Evolutionary conservation across 2,329 filamentous ascomycete species (phyloP).

Genomic region (Thielaviopsis euricoi): DNA sequence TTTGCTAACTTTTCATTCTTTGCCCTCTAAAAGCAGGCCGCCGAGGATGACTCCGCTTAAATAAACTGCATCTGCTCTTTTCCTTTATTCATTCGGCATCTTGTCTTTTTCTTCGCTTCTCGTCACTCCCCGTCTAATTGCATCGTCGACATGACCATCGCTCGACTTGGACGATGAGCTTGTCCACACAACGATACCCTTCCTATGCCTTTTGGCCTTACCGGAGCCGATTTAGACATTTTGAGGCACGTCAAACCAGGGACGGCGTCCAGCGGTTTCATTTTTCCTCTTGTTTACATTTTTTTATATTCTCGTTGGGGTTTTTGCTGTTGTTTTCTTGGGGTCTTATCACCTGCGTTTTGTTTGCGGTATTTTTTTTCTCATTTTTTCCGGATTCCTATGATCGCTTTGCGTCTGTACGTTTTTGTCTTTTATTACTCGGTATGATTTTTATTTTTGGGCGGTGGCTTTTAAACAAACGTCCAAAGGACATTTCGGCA

Average conservation of each 20-base stretch:
- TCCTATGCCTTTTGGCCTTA: constrained; percentile 3
- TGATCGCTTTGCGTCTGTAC: constrained; percentile 9
- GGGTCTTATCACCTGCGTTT: constrained; percentile 2
- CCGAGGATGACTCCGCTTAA: constrained; percentile 16
- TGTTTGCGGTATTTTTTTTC: constrained; percentile 3
- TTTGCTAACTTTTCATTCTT: constrained; percentile 10
- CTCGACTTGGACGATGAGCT: not conserved
- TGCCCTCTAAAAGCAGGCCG: constrained; percentile 12
- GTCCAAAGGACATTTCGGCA: not conserved
- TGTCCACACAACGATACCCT: not conserved
- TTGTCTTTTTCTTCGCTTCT: not conserved
- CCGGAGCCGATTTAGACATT: constrained; percentile 2
- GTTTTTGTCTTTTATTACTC: constrained; percentile 9
- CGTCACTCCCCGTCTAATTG: not conserved
- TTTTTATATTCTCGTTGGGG: not conserved
- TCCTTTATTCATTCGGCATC: not conserved
- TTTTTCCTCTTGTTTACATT: not conserved
- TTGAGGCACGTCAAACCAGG: constrained; percentile 2
- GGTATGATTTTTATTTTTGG: constrained; percentile 7
- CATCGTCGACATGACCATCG: not conserved
- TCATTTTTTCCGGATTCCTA: constrained; percentile 6
- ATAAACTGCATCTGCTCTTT: not conserved
- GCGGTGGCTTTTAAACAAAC: constrained; percentile 8
- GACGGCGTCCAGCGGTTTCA: constrained; percentile 1
- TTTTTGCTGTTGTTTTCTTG: constrained; percentile 1